Evolutionary conservation across 2,329 filamentous ascomycete genomes (phyloP), one percentile per base, ranked within the genome.

Genomic region (Cadophora malorum): DNA sequence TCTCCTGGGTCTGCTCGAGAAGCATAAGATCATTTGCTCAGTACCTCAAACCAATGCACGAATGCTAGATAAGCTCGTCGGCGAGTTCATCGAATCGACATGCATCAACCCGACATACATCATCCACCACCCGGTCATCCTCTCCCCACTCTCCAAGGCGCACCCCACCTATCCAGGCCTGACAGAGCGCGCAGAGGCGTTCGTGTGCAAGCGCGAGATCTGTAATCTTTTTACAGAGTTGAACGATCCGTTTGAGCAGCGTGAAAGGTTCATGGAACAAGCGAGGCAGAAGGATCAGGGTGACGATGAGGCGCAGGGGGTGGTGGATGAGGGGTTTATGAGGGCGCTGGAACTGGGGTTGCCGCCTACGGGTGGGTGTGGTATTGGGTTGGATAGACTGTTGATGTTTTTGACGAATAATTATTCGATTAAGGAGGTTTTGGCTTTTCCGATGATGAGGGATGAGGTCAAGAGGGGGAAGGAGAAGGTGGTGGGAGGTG

Each of bases 391-490:
- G 74, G 94, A 98, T 83, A 90, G 95, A 69, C 83, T 97, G 33
- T 91, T 94, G 79, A 97, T 97, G 94, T 97, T 97, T 87, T 83
- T 97, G 80, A 97, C 95, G 61, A 89, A 98, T 81, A 92, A 97
- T 83, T 96, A 97, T 83, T 92, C 88, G 75, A 99, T 99, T 80
- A 94, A 96, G 82, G 96, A 99, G 82, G 95, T 98, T 3, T 83
- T 98, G 71, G 90, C 95, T 8, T 99, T 99, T 88, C 96, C 96
- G 16, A 95, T 97, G 83, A 97, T 99, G 93, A 97, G 97, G 88
- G 92, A 95, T 62, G 91, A 95, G 76, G 83, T 84, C 72, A 78
- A 79, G 72, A 82, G 83, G 78, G 80, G 81, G 65, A 79, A 79
- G 72, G 78, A 79, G 72, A 82, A 83, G 78, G 80, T 81, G 65